Percentiles rank a stretch among this genome's conserved stretches.
phyloP scores from a whole-genome alignment of 2,329 filamentous ascomycete species.

The Epichloe coenophiala region DNA sequence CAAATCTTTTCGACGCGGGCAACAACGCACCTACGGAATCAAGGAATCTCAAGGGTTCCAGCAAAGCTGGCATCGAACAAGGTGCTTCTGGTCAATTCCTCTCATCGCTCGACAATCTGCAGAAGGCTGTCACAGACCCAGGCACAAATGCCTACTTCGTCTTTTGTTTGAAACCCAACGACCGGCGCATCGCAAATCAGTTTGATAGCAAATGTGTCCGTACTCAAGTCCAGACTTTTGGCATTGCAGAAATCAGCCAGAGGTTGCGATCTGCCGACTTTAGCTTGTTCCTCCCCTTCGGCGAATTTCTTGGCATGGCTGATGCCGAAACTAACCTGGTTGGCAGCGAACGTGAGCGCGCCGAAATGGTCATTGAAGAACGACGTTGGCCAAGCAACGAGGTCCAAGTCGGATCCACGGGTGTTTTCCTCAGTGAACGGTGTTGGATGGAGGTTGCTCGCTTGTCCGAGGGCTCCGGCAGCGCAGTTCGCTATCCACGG shows the following conservation, averaged over 20 bases:
- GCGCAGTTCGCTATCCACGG: slow-evolving; percentile 24
- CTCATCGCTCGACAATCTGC: slow-evolving; percentile 78
- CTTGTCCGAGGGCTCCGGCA: slow-evolving; percentile 48
- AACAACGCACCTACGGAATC: slow-evolving; percentile 25
- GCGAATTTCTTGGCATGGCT: slow-evolving; percentile 81
- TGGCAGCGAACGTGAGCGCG: slow-evolving; percentile 84
- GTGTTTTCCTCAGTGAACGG: slow-evolving; percentile 87
- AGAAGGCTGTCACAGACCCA: slow-evolving; percentile 66
- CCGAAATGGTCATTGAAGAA: slow-evolving; percentile 80
- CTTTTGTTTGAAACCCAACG: slow-evolving; percentile 95
- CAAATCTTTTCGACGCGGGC: slow-evolving; percentile 7
- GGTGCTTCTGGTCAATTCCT: slow-evolving; percentile 90
- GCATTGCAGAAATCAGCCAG: slow-evolving; percentile 94
- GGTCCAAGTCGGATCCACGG: slow-evolving; percentile 78
- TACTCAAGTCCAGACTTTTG: slow-evolving; percentile 85
- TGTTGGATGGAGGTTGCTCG: slow-evolving; percentile 89
- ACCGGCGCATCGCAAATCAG: slow-evolving; percentile 91
- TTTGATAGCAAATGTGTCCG: slow-evolving; percentile 98
- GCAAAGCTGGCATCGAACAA: slow-evolving; percentile 41
- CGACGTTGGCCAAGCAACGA: slow-evolving; percentile 89
- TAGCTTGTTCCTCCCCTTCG: slow-evolving; percentile 88
- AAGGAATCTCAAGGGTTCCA: slow-evolving; percentile 25
- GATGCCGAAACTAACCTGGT: slow-evolving; percentile 77
- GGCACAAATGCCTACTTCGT: slow-evolving; percentile 92
- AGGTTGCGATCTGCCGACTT: slow-evolving; percentile 87